phyloP scores from a whole-genome alignment of 2,329 filamentous ascomycete species.

The Verticillium nubilum region DNA sequence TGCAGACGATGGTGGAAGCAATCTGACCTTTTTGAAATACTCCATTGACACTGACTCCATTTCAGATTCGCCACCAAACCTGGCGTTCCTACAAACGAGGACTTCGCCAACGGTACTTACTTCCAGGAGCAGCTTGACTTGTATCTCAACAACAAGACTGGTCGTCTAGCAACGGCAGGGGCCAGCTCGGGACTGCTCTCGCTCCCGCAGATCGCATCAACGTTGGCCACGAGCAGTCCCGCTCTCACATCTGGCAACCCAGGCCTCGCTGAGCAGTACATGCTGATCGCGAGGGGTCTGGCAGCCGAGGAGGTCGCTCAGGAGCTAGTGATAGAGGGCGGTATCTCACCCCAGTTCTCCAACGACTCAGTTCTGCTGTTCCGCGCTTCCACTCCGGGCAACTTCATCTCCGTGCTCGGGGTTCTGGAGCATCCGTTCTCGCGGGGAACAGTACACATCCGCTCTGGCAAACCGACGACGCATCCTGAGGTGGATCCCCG shows the following conservation, averaged over 20 bases:
- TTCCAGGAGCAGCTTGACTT: constrained; percentile 8
- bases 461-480: neutral
- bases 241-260: neutral
- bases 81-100: constrained; percentile 7
- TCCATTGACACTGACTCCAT: neutral
- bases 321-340: constrained; percentile 7
- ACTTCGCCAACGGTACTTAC: constrained; percentile 6
- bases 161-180: constrained; percentile 7
- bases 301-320: constrained; percentile 2
- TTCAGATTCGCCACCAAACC: constrained; percentile 6
- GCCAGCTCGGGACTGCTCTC: constrained; percentile 6
- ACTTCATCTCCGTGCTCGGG: constrained; percentile 7
- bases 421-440: constrained; percentile 10
- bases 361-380: constrained; percentile 8
- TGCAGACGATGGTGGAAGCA: neutral
- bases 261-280: constrained; percentile 4
- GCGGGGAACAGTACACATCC: constrained; percentile 7
- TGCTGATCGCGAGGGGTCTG: constrained; percentile 3
- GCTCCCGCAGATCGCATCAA: constrained; percentile 5
- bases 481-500: constrained; percentile 7
- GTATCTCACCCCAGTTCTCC: constrained; percentile 8
- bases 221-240: neutral
- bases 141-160: constrained; percentile 6
- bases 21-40: neutral
- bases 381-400: neutral